phyloP scores from a whole-genome alignment of 305 asterid genomes.

The Fraxinus greggii region DNA sequence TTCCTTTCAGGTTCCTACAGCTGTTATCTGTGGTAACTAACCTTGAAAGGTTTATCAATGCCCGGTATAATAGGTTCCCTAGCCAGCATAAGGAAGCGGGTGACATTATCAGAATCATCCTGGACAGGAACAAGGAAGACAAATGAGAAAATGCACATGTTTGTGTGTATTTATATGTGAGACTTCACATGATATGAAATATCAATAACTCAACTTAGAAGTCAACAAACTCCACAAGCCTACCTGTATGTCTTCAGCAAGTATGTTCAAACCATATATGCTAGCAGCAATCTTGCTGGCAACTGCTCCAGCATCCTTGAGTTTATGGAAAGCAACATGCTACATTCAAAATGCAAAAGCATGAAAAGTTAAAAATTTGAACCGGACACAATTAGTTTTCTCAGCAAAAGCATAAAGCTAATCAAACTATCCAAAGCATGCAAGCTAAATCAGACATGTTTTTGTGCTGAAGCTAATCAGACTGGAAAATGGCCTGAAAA shows the following conservation, averaged over 20 bases:
- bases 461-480: neutral
- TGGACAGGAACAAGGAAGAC: conserved; percentile 33
- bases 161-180: neutral
- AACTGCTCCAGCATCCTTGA: conserved; percentile 93
- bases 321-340: conserved; percentile 72
- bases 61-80: conserved; percentile 99
- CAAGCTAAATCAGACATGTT: neutral
- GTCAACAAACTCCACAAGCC: conserved; percentile 27
- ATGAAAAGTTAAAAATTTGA: conserved; percentile 20
- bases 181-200: neutral
- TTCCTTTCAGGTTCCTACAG: neutral
- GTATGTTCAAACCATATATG: conserved; percentile 78
- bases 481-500: conserved; percentile 4
- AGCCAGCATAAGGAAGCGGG: conserved; percentile 95
- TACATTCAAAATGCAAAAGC: conserved; percentile 26
- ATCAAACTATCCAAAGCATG: neutral
- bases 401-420: neutral
- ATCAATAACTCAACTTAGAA: neutral
- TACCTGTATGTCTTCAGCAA: conserved; percentile 96
- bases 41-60: conserved; percentile 92
- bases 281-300: conserved; percentile 83
- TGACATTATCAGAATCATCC: conserved; percentile 93
- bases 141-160: conserved; percentile 9
- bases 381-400: neutral
- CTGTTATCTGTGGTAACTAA: conserved; percentile 25